These are phyloP conservation scores for Escallonia herrerae DNA, from an alignment of 129 eudicot genomes.

Conservation along the genomic window DNA sequence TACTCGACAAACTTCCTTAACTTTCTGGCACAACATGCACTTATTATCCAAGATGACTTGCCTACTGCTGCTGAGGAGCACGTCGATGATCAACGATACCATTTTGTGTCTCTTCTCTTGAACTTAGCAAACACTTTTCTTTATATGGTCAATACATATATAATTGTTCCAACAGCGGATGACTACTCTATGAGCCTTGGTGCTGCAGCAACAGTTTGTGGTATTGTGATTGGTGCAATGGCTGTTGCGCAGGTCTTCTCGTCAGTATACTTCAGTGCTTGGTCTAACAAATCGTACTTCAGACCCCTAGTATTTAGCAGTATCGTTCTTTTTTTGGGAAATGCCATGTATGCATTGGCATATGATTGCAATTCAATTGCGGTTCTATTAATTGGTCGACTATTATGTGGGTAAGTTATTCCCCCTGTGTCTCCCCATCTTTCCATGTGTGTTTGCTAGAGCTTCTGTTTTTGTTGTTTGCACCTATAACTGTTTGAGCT, in stretches of 20 bases:
- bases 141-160: conserved; percentile 91
- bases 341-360: conserved; percentile 82
- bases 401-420: conserved; percentile 68
- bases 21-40: conserved; percentile 85
- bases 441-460: not conserved
- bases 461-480: no score
- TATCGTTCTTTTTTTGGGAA: conserved; percentile 76
- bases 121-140: conserved; percentile 85
- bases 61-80: conserved; percentile 55
- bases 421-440: conserved; percentile 13
- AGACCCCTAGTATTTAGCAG: conserved; percentile 87
- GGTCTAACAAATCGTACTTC: conserved; percentile 90
- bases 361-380: conserved; percentile 64
- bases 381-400: conserved; percentile 73
- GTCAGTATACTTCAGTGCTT: conserved; percentile 89
- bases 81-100: conserved; percentile 57
- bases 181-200: conserved; percentile 86
- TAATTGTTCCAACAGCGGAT: conserved; percentile 92
- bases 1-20: conserved; percentile 73
- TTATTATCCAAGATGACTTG: conserved; percentile 81
- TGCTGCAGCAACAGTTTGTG: conserved; percentile 93
- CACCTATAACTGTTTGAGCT: no score
- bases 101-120: conserved; percentile 83
- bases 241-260: conserved; percentile 93
- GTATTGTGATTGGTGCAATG: conserved; percentile 93